These are phyloP conservation scores for Sphagnurus paluster DNA, from an alignment of 1,284 basidiomycete species.

Conservation along the genomic window DNA sequence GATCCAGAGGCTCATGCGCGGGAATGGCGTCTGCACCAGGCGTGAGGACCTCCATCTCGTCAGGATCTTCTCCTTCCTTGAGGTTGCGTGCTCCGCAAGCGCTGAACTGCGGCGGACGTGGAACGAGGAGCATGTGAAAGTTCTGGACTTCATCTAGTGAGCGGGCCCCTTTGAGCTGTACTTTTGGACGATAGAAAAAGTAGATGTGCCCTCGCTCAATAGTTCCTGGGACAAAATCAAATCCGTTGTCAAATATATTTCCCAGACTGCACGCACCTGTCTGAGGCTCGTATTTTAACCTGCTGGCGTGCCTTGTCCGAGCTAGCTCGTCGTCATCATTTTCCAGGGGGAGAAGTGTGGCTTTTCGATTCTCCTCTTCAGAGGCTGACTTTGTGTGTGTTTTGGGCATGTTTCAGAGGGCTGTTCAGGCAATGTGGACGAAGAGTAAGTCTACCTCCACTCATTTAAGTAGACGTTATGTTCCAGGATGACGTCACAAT, in stretches of 20 bases:
- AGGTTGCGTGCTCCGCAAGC: slow-evolving; percentile 16
- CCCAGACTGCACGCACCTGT: neutral
- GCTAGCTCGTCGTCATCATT: no score
- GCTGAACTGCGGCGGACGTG: slow-evolving; percentile 47
- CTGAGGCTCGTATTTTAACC: slow-evolving; percentile 1
- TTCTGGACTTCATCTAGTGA: slow-evolving; percentile 62
- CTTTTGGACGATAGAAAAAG: slow-evolving; percentile 68
- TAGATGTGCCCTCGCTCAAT: slow-evolving; percentile 65
- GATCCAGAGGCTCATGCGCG: slow-evolving; percentile 35
- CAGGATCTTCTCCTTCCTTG: slow-evolving; percentile 24
- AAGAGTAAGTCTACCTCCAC: neutral
- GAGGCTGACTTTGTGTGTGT: slow-evolving; percentile 38
- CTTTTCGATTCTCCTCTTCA: slow-evolving; percentile 23
- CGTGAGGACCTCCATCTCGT: slow-evolving; percentile 42
- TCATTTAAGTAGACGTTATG: neutral
- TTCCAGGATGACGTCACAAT: slow-evolving; percentile 6
- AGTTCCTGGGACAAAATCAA: slow-evolving; percentile 34
- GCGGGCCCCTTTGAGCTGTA: slow-evolving; percentile 53
- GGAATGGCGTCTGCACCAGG: slow-evolving; percentile 50
- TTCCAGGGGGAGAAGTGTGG: no score
- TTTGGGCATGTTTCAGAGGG: slow-evolving; percentile 26
- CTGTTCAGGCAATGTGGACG: neutral
- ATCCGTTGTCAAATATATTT: neutral
- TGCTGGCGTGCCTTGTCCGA: neutral
- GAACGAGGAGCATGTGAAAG: slow-evolving; percentile 64